Base-by-base conservation (phyloP, 371 early-diverging fungal genomes). In the Blastocladiella emersonii region DNA sequence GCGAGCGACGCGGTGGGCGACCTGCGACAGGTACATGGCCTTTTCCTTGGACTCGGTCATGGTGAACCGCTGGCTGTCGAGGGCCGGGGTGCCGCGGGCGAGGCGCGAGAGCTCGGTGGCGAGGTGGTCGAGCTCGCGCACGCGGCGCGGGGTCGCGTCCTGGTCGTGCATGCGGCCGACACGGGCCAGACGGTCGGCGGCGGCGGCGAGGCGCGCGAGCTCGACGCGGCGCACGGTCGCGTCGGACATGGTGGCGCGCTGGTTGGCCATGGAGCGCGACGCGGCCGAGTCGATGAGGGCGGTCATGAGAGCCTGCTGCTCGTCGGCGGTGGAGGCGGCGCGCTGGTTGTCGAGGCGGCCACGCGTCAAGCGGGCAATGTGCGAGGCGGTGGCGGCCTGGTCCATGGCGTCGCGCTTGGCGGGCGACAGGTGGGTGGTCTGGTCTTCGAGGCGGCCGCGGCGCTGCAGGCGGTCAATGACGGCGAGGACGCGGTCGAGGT, bases 311-410 rank as follows among this genome's bases (percentile, higher is more conserved):
- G 3, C 30, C 3, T 13, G 13, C 5, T 19, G 59, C 43, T 32
- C 34, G 1, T 6, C 13, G 13, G 25, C 27, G 3, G 37, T 8
- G 35, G 6, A 10, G 25, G n/a, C 35, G 12, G 59, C 59, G n/a
- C 59, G 59, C 59, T 59, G 59, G 10, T 25, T n/a, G 7, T 59
- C 59, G 39, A 59, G 35, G 13, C 59, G 37, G 30, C 59, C 59
- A 25, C 43, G 37, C 1, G 34, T 15, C 35, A 59, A 19, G 1
- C 59, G 37, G 6, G 25, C 59, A 30, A 59, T 59, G 13, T 25
- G 39, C 13, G 13, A 25, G 10, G 6, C 25, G n/a, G n/a, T 30
- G 1, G 39, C 43, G n/a, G 59, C 59, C 15, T n/a, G 3, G 0
- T 6, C 30, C 39, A 59, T 12, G 3, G 10, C 25, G 25, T 32